These are phyloP conservation scores for Citeromyces siamensis DNA, from an alignment of 1,139 yeast species.

Conservation along the genomic window DNA sequence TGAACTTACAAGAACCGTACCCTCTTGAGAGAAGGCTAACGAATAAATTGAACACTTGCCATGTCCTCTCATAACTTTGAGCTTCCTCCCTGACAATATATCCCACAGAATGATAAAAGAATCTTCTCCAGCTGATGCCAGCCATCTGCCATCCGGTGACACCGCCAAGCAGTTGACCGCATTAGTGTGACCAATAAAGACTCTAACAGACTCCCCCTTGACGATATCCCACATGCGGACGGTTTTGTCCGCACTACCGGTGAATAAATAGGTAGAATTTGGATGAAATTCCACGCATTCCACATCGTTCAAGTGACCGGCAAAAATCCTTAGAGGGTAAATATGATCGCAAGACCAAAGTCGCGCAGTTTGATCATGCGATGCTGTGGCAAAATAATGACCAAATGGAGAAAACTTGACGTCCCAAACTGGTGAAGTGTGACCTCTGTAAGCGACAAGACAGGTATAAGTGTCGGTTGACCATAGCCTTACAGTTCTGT, in stretches of 20 bases:
- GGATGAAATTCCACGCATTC: slow-evolving; percentile 96
- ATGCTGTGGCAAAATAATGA: slow-evolving; percentile 94
- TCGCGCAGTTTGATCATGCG: slow-evolving; percentile 96
- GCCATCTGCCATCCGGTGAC: slow-evolving; percentile 95
- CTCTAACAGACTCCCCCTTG: slow-evolving; percentile 79
- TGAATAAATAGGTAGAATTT: slow-evolving; percentile 83
- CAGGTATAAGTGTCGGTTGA: slow-evolving; percentile 85
- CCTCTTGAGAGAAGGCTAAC: slow-evolving; percentile 75
- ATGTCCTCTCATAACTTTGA: slow-evolving; percentile 83
- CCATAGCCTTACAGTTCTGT: slow-evolving; percentile 89
- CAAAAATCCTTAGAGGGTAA: slow-evolving; percentile 89
- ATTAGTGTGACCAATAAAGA: slow-evolving; percentile 91
- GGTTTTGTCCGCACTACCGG: slow-evolving; percentile 93
- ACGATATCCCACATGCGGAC: slow-evolving; percentile 97
- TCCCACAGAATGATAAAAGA: slow-evolving; percentile 89
- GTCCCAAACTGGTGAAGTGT: slow-evolving; percentile 96
- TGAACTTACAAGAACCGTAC: slow-evolving; percentile 83
- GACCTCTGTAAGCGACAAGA: slow-evolving; percentile 91
- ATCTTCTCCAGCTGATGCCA: slow-evolving; percentile 94
- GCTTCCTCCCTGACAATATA: slow-evolving; percentile 77
- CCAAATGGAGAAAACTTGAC: slow-evolving; percentile 91
- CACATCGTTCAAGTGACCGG: slow-evolving; percentile 95
- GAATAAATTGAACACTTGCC: slow-evolving; percentile 83
- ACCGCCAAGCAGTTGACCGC: slow-evolving; percentile 79
- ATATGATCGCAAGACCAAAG: slow-evolving; percentile 98